phyloP scores from a whole-genome alignment of 305 asterid species.

The Fraxinus velutina region DNA sequence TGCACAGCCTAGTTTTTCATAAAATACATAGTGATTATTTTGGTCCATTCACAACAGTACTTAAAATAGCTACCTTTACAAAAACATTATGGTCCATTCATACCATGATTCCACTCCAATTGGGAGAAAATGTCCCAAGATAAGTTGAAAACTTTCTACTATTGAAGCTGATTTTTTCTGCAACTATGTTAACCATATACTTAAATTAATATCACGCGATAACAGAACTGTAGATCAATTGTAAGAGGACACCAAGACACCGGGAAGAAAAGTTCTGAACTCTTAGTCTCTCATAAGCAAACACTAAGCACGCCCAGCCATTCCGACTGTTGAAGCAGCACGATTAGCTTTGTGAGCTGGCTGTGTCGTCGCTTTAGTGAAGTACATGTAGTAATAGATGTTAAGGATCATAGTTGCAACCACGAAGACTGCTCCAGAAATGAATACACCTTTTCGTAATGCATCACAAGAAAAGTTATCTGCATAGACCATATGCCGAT shows the following conservation, averaged over 20 bases:
- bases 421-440: constrained; percentile 88
- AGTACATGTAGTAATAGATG: constrained; percentile 71
- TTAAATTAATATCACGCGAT: neutral
- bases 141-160: neutral
- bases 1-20: neutral
- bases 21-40: neutral
- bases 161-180: neutral
- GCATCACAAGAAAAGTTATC: constrained; percentile 69
- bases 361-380: constrained; percentile 68
- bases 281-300: neutral
- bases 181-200: neutral
- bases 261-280: neutral
- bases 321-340: constrained; percentile 48
- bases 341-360: constrained; percentile 50
- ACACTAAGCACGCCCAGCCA: constrained; percentile 54
- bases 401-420: constrained; percentile 74
- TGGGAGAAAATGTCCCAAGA: neutral
- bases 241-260: neutral
- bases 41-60: neutral
- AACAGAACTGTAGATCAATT: neutral
- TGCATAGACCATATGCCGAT: constrained; percentile 59
- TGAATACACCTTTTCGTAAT: constrained; percentile 72
- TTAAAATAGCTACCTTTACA: neutral
- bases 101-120: neutral
- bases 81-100: neutral